Evolutionary conservation across 257 asterid genomes (phyloP).

Genomic region (Fraxinus anomala): DNA sequence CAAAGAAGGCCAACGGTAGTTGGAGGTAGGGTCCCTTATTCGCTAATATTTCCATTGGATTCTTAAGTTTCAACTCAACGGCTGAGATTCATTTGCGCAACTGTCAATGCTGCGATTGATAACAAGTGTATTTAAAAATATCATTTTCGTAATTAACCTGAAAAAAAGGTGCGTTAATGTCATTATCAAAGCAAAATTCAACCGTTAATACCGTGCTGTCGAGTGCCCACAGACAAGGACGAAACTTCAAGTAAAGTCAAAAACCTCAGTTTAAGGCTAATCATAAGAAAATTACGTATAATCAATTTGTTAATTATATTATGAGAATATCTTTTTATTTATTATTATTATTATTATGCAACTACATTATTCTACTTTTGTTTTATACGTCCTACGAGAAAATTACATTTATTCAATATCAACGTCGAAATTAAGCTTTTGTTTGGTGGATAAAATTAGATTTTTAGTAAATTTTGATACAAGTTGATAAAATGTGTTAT

Average conservation of each 20-base stretch:
- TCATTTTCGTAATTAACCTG: conserved; percentile 24
- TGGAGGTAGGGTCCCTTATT: conserved; percentile 26
- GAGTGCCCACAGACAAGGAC: conserved; percentile 35
- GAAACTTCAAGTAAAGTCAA: conserved; percentile 41
- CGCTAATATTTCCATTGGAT: conserved; percentile 12
- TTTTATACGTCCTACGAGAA: neutral
- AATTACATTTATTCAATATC: too few relatives aligned
- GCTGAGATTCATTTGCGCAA: conserved; percentile 11
- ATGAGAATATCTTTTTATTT: conserved; percentile 1
- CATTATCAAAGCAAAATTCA: conserved; percentile 7
- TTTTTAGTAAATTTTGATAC: too few relatives aligned
- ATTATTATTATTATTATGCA: conserved; percentile 3
- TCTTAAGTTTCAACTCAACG: conserved; percentile 13
- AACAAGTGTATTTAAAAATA: neutral
- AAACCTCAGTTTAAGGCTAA: conserved; percentile 39
- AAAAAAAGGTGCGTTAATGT: neutral
- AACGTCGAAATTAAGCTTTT: too few relatives aligned
- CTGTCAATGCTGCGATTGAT: neutral
- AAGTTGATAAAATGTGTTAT: too few relatives aligned
- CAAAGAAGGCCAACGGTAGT: conserved; percentile 21
- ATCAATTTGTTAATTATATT: neutral
- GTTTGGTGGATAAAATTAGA: too few relatives aligned
- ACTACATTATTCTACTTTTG: conserved; percentile 19
- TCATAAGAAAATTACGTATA: conserved; percentile 40
- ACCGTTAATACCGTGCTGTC: conserved; percentile 35